These are phyloP conservation scores for Globisporangium apiculatum DNA, from an alignment of 352 stramenopile species.

Conservation along the genomic window DNA sequence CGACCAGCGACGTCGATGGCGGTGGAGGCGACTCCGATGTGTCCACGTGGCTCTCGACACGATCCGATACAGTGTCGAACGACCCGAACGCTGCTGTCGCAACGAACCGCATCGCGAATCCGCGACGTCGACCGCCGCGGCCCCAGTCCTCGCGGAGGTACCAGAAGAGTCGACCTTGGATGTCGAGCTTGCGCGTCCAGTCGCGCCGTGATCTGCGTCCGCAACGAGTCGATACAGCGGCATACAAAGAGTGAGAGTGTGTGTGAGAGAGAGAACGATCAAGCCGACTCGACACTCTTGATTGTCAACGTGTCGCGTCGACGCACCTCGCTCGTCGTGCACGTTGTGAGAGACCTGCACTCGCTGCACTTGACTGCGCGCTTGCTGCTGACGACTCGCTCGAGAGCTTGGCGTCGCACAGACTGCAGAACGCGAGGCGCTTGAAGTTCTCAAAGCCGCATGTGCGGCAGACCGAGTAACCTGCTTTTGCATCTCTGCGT, in stretches of 20 bases:
- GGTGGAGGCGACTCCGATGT: slow-evolving; percentile 68
- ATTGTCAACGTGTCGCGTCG: too few relatives aligned
- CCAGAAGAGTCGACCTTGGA: slow-evolving; percentile 2
- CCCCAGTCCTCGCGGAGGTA: slow-evolving; percentile 77
- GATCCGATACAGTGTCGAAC: too few relatives aligned
- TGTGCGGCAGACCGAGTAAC: slow-evolving; percentile 23
- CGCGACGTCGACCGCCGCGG: slow-evolving; percentile 61
- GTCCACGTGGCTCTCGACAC: too few relatives aligned
- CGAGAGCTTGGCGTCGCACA: slow-evolving; percentile 28
- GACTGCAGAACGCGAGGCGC: slow-evolving; percentile 49
- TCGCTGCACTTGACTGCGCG: too few relatives aligned
- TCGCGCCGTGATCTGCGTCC: slow-evolving; percentile 2
- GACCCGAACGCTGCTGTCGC: slow-evolving; percentile 16
- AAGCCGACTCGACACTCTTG: too few relatives aligned
- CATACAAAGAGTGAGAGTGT: too few relatives aligned
- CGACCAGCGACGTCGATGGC: too few relatives aligned
- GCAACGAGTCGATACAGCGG: background rate
- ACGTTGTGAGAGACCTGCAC: too few relatives aligned
- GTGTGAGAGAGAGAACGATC: too few relatives aligned
- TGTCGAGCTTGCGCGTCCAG: background rate
- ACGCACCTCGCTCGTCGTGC: too few relatives aligned
- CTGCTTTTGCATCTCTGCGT: slow-evolving; percentile 26
- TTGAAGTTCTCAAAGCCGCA: slow-evolving; percentile 68
- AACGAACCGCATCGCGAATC: slow-evolving; percentile 89
- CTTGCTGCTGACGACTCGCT: too few relatives aligned